Percentiles rank a stretch among this genome's conserved stretches.
Conservation (phyloP, 2,329 filamentous ascomycete genomes). For the Ascochyta viciae-villosae region DNA sequence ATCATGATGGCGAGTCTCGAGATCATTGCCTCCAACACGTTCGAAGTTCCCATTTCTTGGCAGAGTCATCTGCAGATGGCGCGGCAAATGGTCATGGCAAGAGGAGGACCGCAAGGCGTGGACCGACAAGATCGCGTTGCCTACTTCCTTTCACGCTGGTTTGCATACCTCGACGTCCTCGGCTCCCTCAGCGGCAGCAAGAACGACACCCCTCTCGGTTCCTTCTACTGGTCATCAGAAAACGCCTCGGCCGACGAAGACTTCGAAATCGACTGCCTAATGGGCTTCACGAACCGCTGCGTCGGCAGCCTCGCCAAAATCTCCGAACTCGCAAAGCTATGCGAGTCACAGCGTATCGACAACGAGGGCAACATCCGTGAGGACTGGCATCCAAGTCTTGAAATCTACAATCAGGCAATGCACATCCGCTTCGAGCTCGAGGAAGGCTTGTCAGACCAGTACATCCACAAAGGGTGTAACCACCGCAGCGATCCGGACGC, state of each 20-base stretch:
- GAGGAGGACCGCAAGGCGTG: slow-evolving; percentile 65
- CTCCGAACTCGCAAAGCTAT: slow-evolving; percentile 72
- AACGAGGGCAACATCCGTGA: slow-evolving; percentile 57
- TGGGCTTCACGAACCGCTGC: slow-evolving; percentile 77
- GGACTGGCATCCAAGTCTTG: slow-evolving; percentile 65
- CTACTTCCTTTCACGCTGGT: slow-evolving; percentile 81
- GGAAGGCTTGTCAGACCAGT: slow-evolving; percentile 54
- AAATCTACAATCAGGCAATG: slow-evolving; percentile 64
- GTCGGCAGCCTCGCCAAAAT: slow-evolving; percentile 75
- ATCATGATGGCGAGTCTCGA: slow-evolving; percentile 87
- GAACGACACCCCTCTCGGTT: slow-evolving; percentile 52
- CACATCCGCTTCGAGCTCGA: slow-evolving; percentile 68
- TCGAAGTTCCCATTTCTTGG: slow-evolving; percentile 82
- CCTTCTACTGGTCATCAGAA: slow-evolving; percentile 50
- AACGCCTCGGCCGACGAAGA: slow-evolving; percentile 65
- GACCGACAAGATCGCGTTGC: slow-evolving; percentile 61
- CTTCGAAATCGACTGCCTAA: slow-evolving; percentile 78
- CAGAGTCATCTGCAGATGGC: slow-evolving; percentile 79
- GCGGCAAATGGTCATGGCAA: slow-evolving; percentile 74
- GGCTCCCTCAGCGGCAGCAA: slow-evolving; percentile 71
- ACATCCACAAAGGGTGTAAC: slow-evolving; percentile 52
- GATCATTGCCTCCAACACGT: slow-evolving; percentile 81
- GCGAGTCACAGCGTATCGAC: slow-evolving; percentile 70
- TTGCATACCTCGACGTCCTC: slow-evolving; percentile 82
- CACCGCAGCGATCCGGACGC: slow-evolving; percentile 46